A percentile compares a stretch with the other conserved stretches of the same genome.
phyloP scores from a whole-genome alignment of 208 protist genomes.

The Angomonas ambiguus region DNA sequence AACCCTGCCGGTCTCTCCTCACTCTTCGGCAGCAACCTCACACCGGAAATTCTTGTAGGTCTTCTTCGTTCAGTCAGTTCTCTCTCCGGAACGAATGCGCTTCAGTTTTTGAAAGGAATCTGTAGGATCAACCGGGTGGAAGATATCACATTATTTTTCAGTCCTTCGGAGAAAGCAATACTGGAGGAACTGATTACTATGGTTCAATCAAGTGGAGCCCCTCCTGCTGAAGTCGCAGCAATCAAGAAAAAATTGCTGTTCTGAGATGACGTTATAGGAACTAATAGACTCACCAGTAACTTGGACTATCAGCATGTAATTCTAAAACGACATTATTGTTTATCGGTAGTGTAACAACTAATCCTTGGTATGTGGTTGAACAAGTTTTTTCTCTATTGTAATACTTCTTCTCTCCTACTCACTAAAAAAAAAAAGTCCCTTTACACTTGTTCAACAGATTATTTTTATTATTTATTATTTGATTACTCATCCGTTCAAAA shows the following conservation, averaged over 20 bases:
- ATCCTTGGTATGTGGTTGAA: neutral
- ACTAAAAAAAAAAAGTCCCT: neutral
- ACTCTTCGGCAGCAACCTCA: constrained; percentile 85
- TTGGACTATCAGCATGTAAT: too few relatives aligned
- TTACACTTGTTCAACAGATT: neutral
- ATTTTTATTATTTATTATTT: neutral
- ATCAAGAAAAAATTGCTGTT: constrained; percentile 43
- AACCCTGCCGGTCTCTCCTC: constrained; percentile 38
- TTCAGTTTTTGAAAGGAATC: constrained; percentile 64
- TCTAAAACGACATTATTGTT: neutral
- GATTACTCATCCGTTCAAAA: neutral
- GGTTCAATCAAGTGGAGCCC: constrained; percentile 36
- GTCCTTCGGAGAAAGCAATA: constrained; percentile 52
- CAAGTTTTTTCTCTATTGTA: neutral
- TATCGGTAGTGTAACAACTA: neutral
- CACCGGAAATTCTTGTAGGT: constrained; percentile 69
- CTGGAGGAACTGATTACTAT: constrained; percentile 48
- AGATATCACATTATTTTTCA: constrained; percentile 81
- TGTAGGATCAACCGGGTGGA: constrained; percentile 70
- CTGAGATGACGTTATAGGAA: neutral
- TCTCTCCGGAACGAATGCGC: constrained; percentile 29
- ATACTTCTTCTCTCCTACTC: neutral
- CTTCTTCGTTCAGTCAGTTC: constrained; percentile 42
- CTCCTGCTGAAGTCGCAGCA: constrained; percentile 34
- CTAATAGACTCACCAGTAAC: too few relatives aligned